A percentile compares a stretch with the other conserved stretches of the same genome.
Conservation (phyloP, 768 basidiomycete genomes). For the Mrakia frigida region DNA sequence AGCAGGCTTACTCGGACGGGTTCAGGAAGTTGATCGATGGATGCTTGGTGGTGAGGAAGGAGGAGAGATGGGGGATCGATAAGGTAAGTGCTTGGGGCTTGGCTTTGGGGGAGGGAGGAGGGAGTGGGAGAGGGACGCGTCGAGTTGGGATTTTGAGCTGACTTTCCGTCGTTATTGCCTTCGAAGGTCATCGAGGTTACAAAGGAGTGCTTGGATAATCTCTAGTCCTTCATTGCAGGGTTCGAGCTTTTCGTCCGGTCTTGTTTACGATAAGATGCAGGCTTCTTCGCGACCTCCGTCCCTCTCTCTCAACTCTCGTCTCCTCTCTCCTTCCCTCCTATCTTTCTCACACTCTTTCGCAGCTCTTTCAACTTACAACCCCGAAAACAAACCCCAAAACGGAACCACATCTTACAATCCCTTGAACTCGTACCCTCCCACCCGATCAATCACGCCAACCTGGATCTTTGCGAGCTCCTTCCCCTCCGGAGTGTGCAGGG, state of each 20-base stretch:
- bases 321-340: too few species aligned
- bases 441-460: slow-evolving; percentile 61
- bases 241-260: too few species aligned
- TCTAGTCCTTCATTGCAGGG: too few species aligned
- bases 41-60: slow-evolving; percentile 77
- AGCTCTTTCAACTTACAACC: not conserved
- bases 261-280: too few species aligned
- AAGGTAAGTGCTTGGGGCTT: slow-evolving; percentile 32
- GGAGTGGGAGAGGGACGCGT: not conserved
- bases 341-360: not conserved
- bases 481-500: slow-evolving; percentile 52
- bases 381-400: not conserved
- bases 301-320: too few species aligned
- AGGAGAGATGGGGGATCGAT: slow-evolving; percentile 77
- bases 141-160: not conserved
- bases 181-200: slow-evolving; percentile 52
- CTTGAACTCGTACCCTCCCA: slow-evolving; percentile 64
- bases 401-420: slow-evolving; percentile 13
- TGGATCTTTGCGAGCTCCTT: slow-evolving; percentile 58
- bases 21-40: slow-evolving; percentile 73
- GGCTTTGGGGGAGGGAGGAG: not conserved
- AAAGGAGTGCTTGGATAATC: slow-evolving; percentile 5
- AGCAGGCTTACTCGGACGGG: slow-evolving; percentile 69
- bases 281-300: too few species aligned
- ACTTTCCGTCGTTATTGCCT: not conserved